phyloP scores from a whole-genome alignment of 2,329 filamentous ascomycete genomes.

The Apiospora malaysiana region DNA sequence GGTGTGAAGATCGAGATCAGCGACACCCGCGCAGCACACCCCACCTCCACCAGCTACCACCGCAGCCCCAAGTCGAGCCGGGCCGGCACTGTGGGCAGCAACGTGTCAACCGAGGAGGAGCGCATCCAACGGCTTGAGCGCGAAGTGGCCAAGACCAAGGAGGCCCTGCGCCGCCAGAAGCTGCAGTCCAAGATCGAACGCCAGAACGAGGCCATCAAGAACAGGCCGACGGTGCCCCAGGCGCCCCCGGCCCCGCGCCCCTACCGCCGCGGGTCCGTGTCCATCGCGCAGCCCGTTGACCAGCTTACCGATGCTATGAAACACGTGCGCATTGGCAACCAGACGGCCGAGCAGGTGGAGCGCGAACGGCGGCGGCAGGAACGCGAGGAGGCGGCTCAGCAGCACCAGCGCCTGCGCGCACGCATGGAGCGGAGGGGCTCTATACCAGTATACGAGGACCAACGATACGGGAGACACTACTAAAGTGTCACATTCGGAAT shows the following conservation, averaged over 20 bases:
- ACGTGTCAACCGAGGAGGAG: not conserved
- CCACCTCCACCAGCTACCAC: not conserved
- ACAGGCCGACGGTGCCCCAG: not conserved
- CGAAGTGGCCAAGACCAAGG: not conserved
- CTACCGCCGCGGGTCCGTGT: conserved; percentile 16
- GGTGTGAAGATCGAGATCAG: not conserved
- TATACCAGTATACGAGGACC: not conserved
- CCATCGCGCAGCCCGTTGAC: not conserved
- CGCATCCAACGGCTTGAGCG: not conserved
- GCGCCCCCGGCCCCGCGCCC: not conserved
- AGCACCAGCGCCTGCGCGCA: not conserved
- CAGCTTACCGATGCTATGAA: conserved; percentile 10
- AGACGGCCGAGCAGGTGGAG: not conserved
- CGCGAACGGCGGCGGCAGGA: not conserved
- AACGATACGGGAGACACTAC: not conserved
- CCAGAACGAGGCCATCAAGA: conserved; percentile 7
- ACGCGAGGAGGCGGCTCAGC: conserved; percentile 8
- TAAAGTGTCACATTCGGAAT: not conserved
- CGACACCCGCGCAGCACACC: not conserved
- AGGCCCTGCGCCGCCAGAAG: conserved; percentile 4
- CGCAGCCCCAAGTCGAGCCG: not conserved
- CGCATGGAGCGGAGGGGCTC: conserved; percentile 15
- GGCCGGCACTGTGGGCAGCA: not conserved
- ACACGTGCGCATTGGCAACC: not conserved
- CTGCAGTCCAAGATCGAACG: conserved; percentile 1